Conservation (phyloP, 257 asterid genomes). For the Salvia miltiorrhiza region DNA sequence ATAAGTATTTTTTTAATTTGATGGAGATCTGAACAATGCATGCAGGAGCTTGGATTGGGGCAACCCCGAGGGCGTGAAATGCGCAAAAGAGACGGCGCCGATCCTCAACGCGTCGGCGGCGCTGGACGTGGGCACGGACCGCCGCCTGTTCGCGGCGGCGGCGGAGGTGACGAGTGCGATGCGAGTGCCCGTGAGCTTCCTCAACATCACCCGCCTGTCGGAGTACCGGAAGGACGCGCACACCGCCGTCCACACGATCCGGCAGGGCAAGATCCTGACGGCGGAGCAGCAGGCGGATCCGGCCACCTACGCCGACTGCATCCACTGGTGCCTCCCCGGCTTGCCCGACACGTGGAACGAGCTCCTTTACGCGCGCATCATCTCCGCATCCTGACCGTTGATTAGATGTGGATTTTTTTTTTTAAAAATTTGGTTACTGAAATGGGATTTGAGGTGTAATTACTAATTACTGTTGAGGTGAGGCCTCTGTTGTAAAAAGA, state of each 20-base stretch:
- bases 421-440: too few relatives aligned
- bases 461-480: too few relatives aligned
- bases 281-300: conserved; percentile 70
- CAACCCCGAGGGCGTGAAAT: conserved; percentile 73
- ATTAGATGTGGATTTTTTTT: too few relatives aligned
- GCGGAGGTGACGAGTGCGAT: conserved; percentile 51
- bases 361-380: conserved; percentile 41
- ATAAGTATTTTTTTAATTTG: too few relatives aligned
- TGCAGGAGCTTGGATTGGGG: conserved; percentile 81
- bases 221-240: conserved; percentile 84
- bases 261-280: conserved; percentile 69
- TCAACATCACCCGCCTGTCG: conserved; percentile 68
- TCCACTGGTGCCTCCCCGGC: conserved; percentile 92
- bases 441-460: too few relatives aligned
- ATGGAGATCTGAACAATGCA: too few relatives aligned
- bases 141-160: conserved; percentile 45
- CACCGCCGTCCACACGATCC: conserved; percentile 77
- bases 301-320: conserved; percentile 64
- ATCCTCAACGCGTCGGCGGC: conserved; percentile 61
- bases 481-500: too few relatives aligned
- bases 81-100: conserved; percentile 73
- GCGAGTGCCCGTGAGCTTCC: conserved; percentile 47
- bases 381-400: conserved; percentile 26
- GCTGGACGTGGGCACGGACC: conserved; percentile 63
- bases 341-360: conserved; percentile 90